Evolutionary conservation across 2,329 filamentous ascomycete species (phyloP), one percentile per base, ranked within the genome.

Genomic region (Aspergillus ibericus): DNA sequence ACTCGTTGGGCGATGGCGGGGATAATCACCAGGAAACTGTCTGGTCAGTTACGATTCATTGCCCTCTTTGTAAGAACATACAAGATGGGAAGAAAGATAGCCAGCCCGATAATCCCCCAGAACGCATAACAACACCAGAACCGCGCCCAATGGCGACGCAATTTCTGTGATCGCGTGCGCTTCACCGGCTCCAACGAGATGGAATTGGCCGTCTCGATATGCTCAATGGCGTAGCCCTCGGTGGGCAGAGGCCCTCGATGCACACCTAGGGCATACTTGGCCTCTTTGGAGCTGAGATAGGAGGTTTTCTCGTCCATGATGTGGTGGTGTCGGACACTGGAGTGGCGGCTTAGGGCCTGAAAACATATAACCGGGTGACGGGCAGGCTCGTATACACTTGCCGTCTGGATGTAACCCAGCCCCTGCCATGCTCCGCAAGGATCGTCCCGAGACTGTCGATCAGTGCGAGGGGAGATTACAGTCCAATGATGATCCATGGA

Each of bases 1-100:
- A 78, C 68, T 32, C 68, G 60, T 44, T 78, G 77, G 0, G 77
- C 75, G 34, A 78, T 68, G 10, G 75, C 75, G n/a, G 77, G 77
- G 7, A 78, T 70, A 16, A 72, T 67, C 48, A 77, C 65, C 1
- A 75, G 58, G 65, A 79, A 78, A 56, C 77, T 79, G 51, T 29
- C 40, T 16, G 16, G 42, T 62, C 50, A 63, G 60, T 40, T 34
- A 4, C 32, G 22, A 15, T 15, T 25, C 12, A 32, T n/a, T 29
- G 38, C 25, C n/a, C 5, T 49, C 5, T 20, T 5, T 7, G 34
- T 29, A 15, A 22, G 12, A 5, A 65, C 75, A 66, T 66, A 78
- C 76, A 77, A 69, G 38, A 77, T 65, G 5, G 76, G 76, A 4
- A 78, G 62, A 55, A 77, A 68, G 36, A 77, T 75, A 6, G 73